A percentile compares a stretch with the other conserved stretches of the same genome.
Conservation (phyloP, 2,329 filamentous ascomycete species). For the Fusarium newnesense region DNA sequence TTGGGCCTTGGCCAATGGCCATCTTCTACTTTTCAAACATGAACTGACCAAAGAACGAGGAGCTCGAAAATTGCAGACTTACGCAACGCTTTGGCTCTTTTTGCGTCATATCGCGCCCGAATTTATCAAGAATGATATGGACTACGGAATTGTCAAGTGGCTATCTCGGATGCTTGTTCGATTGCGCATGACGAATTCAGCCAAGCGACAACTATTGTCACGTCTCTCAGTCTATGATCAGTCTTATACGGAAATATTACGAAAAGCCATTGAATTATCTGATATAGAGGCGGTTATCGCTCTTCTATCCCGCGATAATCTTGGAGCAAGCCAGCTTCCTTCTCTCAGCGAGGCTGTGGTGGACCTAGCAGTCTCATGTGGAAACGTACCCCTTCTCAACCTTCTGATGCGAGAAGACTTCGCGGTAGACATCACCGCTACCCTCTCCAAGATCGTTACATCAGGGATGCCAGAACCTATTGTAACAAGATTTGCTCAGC, state of each 20-base stretch:
- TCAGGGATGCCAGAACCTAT: not conserved
- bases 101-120: not conserved
- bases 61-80: not conserved
- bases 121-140: not conserved
- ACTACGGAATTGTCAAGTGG: not conserved
- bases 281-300: not conserved
- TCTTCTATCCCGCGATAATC: not conserved
- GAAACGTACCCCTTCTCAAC: not conserved
- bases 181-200: not conserved
- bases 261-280: accelerated
- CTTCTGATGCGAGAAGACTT: not conserved
- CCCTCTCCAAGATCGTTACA: not conserved
- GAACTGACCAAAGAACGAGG: not conserved
- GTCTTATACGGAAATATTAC: accelerated
- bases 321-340: not conserved
- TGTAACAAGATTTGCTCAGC: not conserved
- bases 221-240: not conserved
- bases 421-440: not conserved
- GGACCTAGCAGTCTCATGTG: not conserved
- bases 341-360: not conserved
- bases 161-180: not conserved
- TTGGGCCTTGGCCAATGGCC: not conserved
- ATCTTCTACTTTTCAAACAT: not conserved
- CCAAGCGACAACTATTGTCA: not conserved
- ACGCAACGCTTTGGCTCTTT: not conserved